Percentiles rank a stretch among this genome's conserved stretches.
Conservation (phyloP, 2,329 filamentous ascomycete genomes). For the Diaporthe vaccinii region DNA sequence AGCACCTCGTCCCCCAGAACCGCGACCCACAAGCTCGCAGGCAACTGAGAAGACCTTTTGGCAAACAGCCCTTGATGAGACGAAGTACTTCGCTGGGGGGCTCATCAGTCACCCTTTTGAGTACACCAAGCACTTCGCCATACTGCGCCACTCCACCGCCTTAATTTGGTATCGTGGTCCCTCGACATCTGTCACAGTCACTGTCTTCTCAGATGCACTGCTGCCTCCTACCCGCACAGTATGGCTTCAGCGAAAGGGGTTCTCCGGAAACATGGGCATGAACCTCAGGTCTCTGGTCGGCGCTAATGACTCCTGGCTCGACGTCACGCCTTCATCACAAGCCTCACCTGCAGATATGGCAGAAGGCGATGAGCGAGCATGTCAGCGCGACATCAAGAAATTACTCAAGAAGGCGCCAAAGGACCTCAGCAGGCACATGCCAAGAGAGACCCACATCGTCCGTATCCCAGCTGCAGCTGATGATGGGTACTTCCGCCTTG, state of each 20-base stretch:
- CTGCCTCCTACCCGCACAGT: constrained; percentile 70
- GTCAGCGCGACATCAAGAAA: constrained; percentile 76
- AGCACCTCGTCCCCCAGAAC: constrained; percentile 1
- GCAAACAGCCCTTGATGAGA: constrained; percentile 68
- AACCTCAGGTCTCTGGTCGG: constrained; percentile 73
- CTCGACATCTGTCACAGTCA: constrained; percentile 73
- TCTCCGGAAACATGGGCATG: constrained; percentile 78
- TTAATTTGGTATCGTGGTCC: constrained; percentile 77
- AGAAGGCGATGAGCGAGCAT: constrained; percentile 72
- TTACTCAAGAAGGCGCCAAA: constrained; percentile 69
- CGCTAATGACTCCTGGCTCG: constrained; percentile 71
- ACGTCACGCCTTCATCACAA: constrained; percentile 72
- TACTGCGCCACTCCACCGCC: constrained; percentile 75
- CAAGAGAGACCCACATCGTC: constrained; percentile 67
- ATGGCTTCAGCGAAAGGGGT: constrained; percentile 78
- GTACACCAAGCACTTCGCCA: constrained; percentile 74
- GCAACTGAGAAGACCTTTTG: constrained; percentile 49
- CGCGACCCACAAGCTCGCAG: neutral
- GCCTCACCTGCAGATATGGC: constrained; percentile 63
- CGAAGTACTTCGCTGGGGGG: constrained; percentile 75
- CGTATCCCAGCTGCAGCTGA: constrained; percentile 73
- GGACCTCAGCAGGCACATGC: constrained; percentile 48
- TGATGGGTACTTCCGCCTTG: constrained; percentile 78
- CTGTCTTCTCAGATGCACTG: constrained; percentile 71
- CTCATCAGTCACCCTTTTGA: constrained; percentile 74